Conservation (phyloP, 2,329 filamentous ascomycete species). For the Capronia epimyces region DNA sequence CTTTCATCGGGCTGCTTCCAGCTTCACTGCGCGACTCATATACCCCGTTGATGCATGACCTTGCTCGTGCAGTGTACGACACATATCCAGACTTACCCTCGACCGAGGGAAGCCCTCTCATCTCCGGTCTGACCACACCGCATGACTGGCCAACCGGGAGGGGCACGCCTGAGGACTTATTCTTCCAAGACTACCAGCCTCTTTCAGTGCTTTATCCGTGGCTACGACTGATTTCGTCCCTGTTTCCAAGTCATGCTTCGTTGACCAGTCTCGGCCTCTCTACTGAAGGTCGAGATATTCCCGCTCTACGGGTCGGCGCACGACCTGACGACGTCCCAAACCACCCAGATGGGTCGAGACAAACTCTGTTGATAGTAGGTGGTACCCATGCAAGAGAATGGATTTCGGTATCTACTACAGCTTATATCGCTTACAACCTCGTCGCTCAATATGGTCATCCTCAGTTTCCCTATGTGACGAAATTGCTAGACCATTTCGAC, state of each 20-base stretch:
- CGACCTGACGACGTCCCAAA: slow-evolving; percentile 38
- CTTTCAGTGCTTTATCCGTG: slow-evolving; percentile 78
- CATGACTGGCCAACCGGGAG: slow-evolving; percentile 38
- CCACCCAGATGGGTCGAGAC: slow-evolving; percentile 46
- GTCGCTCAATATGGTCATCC: slow-evolving; percentile 71
- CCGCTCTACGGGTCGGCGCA: slow-evolving; percentile 69
- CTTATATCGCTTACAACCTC: slow-evolving; percentile 82
- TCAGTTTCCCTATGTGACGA: slow-evolving; percentile 61
- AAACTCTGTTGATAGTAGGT: slow-evolving; percentile 75
- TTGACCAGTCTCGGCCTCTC: slow-evolving; percentile 74
- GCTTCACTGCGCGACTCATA: slow-evolving; percentile 65
- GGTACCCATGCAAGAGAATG: slow-evolving; percentile 93
- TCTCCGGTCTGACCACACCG: slow-evolving; percentile 24
- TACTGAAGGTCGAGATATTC: slow-evolving; percentile 81
- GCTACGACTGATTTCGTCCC: slow-evolving; percentile 83
- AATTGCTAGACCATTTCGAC: slow-evolving; percentile 76
- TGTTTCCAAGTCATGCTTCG: slow-evolving; percentile 77
- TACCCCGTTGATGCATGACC: slow-evolving; percentile 69
- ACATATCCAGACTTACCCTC: slow-evolving; percentile 54
- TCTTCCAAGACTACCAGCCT: slow-evolving; percentile 90
- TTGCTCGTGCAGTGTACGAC: slow-evolving; percentile 70
- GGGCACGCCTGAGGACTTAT: slow-evolving; percentile 54
- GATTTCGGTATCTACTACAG: slow-evolving; percentile 89
- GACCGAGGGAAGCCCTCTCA: slow-evolving; percentile 27
- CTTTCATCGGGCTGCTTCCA: slow-evolving; percentile 73